phyloP scores from a whole-genome alignment of 1,284 basidiomycete genomes.

The Cutaneotrichosporon sp. region DNA sequence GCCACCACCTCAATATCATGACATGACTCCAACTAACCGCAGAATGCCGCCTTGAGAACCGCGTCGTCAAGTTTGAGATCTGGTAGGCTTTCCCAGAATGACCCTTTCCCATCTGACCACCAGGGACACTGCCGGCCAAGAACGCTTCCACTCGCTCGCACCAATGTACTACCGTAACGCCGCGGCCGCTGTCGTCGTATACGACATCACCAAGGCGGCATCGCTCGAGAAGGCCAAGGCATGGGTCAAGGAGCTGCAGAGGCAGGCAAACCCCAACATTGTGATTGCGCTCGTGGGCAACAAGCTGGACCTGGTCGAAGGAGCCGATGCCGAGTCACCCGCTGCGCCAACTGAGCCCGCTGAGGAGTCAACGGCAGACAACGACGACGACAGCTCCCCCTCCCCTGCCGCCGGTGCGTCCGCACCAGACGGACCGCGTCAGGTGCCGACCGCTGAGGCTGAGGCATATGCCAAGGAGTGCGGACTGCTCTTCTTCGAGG shows the following conservation, averaged over 20 bases:
- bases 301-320: conserved; percentile 86
- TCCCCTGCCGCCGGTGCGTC: conserved; percentile 34
- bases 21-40: conserved; percentile 6
- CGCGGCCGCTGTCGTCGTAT: conserved; percentile 90
- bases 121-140: conserved; percentile 50
- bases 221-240: conserved; percentile 99
- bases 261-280: conserved; percentile 98
- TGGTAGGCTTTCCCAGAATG: conserved; percentile 40
- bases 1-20: not conserved
- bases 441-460: conserved; percentile 89
- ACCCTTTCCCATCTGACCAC: not conserved
- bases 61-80: conserved; percentile 51
- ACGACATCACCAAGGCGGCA: conserved; percentile 80
- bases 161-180: conserved; percentile 99
- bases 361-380: conserved; percentile 60
- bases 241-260: conserved; percentile 99
- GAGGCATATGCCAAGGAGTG: conserved; percentile 93
- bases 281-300: conserved; percentile 95
- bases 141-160: conserved; percentile 50
- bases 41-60: conserved; percentile 50
- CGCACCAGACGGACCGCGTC: conserved; percentile 63
- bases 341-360: conserved; percentile 10
- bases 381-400: conserved; percentile 38
- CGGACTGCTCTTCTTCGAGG: conserved; percentile 93
- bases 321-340: conserved; percentile 46